A percentile compares a stretch with the other conserved stretches of the same genome.
phyloP scores from a whole-genome alignment of 306 rosid genomes.

The Casuarina cunninghamiana region DNA sequence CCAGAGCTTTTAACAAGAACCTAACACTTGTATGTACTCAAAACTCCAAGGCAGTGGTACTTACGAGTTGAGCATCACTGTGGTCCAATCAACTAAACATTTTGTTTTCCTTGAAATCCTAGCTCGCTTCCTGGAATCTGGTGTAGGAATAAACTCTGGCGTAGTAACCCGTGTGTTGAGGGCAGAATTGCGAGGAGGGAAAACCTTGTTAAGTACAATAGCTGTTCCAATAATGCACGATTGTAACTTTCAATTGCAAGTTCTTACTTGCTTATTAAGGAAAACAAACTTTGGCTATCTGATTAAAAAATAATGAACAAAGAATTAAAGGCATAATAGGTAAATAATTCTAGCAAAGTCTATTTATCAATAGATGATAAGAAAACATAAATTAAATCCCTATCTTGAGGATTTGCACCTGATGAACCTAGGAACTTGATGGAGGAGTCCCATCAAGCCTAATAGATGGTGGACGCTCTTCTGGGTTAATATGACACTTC shows the following conservation, averaged over 20 bases:
- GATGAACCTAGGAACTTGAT: slow-evolving; percentile 42
- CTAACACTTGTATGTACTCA: no score
- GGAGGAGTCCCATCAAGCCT: slow-evolving; percentile 38
- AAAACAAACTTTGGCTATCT: background rate
- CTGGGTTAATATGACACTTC: slow-evolving; percentile 16
- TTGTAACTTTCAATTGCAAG: background rate
- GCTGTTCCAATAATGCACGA: background rate
- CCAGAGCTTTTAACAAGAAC: no score
- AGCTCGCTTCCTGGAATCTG: slow-evolving; percentile 44
- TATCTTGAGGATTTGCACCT: slow-evolving; percentile 33
- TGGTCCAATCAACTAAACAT: slow-evolving; percentile 42
- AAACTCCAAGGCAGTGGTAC: slow-evolving; percentile 23
- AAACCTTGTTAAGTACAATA: background rate
- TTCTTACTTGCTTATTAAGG: background rate
- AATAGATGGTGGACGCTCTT: slow-evolving; percentile 26
- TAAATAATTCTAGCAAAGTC: background rate
- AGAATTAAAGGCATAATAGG: background rate
- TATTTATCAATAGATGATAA: slow-evolving; percentile 3
- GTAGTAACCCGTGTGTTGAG: slow-evolving; percentile 45
- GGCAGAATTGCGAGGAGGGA: slow-evolving; percentile 13
- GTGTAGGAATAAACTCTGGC: slow-evolving; percentile 56
- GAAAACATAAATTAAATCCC: slow-evolving; percentile 22
- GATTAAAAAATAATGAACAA: background rate
- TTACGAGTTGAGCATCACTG: slow-evolving; percentile 57
- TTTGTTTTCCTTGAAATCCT: slow-evolving; percentile 60